These are phyloP conservation scores for Delonix regia DNA, from an alignment of 306 rosid genomes.

Conservation along the genomic window DNA sequence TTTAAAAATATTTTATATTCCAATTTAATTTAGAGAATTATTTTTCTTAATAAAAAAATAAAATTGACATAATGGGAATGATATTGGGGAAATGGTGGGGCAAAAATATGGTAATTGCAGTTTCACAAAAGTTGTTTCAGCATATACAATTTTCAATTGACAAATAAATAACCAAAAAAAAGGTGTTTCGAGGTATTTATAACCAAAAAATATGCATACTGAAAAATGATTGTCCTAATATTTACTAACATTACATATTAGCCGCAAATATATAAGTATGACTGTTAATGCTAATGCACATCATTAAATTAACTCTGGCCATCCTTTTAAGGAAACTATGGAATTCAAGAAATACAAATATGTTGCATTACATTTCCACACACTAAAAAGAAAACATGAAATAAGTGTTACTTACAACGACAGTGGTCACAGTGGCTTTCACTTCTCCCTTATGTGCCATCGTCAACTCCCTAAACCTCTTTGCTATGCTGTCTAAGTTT, in stretches of 20 bases:
- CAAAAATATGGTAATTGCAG: not conserved
- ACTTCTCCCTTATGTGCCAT: slow-evolving; percentile 94
- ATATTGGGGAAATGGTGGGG: not conserved
- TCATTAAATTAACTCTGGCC: not conserved
- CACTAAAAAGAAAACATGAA: not conserved
- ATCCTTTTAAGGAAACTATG: not conserved
- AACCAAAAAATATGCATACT: not conserved
- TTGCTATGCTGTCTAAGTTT: slow-evolving; percentile 63
- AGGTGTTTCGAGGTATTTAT: not conserved
- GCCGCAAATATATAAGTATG: not conserved
- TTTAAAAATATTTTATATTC: not conserved
- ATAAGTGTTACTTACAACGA: slow-evolving; percentile 65
- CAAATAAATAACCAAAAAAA: not conserved
- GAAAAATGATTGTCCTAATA: not conserved
- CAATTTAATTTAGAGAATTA: not conserved
- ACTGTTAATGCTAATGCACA: not conserved
- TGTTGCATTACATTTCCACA: not conserved
- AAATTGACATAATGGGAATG: not conserved
- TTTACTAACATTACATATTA: slow-evolving; percentile 3
- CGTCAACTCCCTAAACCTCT: slow-evolving; percentile 76
- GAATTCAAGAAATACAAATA: slow-evolving; percentile 9
- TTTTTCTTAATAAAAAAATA: not conserved
- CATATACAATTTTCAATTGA: not conserved
- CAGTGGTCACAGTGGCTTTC: slow-evolving; percentile 81
- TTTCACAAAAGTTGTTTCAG: not conserved